These are phyloP conservation scores for Brassica rapa DNA, from an alignment of 345 rosid species.

Conservation along the genomic window DNA sequence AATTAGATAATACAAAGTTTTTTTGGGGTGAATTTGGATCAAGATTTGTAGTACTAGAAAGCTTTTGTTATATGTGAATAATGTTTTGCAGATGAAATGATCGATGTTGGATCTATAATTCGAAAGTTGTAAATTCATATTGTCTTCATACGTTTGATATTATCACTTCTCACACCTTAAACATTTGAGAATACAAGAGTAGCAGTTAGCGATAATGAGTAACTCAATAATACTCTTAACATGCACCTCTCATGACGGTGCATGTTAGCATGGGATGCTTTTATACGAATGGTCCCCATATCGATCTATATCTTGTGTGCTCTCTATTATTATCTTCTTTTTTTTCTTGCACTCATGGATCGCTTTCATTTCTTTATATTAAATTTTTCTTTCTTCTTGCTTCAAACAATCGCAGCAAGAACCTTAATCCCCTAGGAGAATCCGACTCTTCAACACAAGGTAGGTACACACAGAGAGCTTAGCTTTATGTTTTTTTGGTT, in stretches of 20 bases:
- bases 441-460: constrained; percentile 54
- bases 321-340: constrained; percentile 10
- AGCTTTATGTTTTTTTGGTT: constrained; percentile 10
- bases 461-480: constrained; percentile 15
- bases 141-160: background rate
- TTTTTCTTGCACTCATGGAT: constrained; percentile 22
- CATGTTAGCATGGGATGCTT: constrained; percentile 78
- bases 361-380: constrained; percentile 22
- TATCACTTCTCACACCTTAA: background rate
- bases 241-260: constrained; percentile 54
- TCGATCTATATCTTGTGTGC: constrained; percentile 39
- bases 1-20: constrained; percentile 1
- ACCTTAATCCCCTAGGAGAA: constrained; percentile 25
- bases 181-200: constrained; percentile 17
- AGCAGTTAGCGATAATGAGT: constrained; percentile 47
- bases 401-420: constrained; percentile 40
- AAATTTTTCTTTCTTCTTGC: background rate
- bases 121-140: background rate
- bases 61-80: constrained; percentile 7
- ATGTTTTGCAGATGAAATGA: constrained; percentile 51
- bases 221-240: constrained; percentile 39
- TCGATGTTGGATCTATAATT: background rate
- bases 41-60: background rate
- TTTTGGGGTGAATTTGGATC: background rate
- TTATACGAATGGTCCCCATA: constrained; percentile 60